A percentile compares a stretch with the other conserved stretches of the same genome.
Evolutionary conservation across 768 basidiomycete genomes (phyloP).

Genomic region (Gloeophyllum trabeum): DNA sequence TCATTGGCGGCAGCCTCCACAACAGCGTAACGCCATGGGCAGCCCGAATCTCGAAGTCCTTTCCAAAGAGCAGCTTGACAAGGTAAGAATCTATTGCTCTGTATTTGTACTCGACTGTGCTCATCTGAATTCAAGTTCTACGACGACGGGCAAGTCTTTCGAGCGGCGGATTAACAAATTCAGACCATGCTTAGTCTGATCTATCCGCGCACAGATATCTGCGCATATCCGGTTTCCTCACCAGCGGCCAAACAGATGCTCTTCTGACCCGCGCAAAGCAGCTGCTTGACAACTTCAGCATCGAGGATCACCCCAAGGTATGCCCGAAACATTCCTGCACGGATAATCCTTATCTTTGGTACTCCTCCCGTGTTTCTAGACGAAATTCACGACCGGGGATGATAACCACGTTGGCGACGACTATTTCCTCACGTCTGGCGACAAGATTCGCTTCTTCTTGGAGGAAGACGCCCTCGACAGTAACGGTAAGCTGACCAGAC

Average conservation of each 20-base stretch:
- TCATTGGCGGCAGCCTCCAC: conserved; percentile 5
- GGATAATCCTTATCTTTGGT: background rate
- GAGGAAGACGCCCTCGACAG: conserved; percentile 77
- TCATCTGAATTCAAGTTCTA: conserved; percentile 31
- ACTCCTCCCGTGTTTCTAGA: conserved; percentile 31
- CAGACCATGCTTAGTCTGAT: background rate
- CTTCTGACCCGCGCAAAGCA: conserved; percentile 64
- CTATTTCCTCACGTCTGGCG: conserved; percentile 86
- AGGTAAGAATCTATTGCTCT: conserved; percentile 24
- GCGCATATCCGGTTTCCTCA: conserved; percentile 64
- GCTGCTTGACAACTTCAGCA: conserved; percentile 67
- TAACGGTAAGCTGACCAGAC: conserved; percentile 56
- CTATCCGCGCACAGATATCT: conserved; percentile 49
- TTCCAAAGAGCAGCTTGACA: conserved; percentile 42
- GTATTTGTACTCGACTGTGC: conserved; percentile 3
- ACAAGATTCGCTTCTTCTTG: conserved; percentile 92
- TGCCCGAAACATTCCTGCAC: conserved; percentile 8
- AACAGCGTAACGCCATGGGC: too few relatives aligned
- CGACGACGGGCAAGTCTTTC: conserved; percentile 45
- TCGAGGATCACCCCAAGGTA: conserved; percentile 76
- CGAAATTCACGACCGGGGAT: conserved; percentile 80
- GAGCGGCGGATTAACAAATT: conserved; percentile 1
- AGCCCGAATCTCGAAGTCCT: too few relatives aligned
- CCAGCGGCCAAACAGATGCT: conserved; percentile 37
- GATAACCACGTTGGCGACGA: conserved; percentile 79